phyloP scores from a whole-genome alignment of 768 basidiomycete species.

The Naganishia kalamii region DNA sequence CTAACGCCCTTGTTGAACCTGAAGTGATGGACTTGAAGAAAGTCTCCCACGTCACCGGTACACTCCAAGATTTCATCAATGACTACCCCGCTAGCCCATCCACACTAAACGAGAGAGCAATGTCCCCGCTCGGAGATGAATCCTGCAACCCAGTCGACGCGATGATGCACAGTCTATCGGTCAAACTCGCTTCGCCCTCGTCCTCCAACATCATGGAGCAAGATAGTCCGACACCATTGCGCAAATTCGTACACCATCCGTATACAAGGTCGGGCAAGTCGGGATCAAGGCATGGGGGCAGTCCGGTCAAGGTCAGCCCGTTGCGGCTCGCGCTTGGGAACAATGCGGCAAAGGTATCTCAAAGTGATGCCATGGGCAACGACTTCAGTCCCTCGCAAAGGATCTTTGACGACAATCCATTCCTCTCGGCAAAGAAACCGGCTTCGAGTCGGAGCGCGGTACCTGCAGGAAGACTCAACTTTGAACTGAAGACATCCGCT shows the following conservation, averaged over 20 bases:
- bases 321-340: slow-evolving; percentile 24
- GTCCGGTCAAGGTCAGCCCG: slow-evolving; percentile 40
- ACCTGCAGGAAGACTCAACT: neutral
- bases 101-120: neutral
- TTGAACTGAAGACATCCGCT: too few relatives aligned
- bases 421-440: neutral
- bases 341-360: neutral
- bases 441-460: neutral
- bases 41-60: slow-evolving; percentile 16
- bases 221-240: slow-evolving; percentile 40
- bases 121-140: neutral
- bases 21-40: slow-evolving; percentile 23
- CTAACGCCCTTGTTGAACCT: slow-evolving; percentile 4
- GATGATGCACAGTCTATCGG: neutral
- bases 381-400: slow-evolving; percentile 28
- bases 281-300: slow-evolving; percentile 21
- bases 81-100: neutral
- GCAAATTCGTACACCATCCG: slow-evolving; percentile 28
- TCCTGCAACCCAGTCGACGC: neutral
- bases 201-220: slow-evolving; percentile 23
- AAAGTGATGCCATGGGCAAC: slow-evolving; percentile 15
- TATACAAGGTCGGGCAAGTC: slow-evolving; percentile 23
- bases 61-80: neutral
- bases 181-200: slow-evolving; percentile 20
- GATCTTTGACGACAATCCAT: slow-evolving; percentile 6